Evolutionary conservation across 2,329 filamentous ascomycete species (phyloP).

Genomic region (Arthrinium puccinioides): DNA sequence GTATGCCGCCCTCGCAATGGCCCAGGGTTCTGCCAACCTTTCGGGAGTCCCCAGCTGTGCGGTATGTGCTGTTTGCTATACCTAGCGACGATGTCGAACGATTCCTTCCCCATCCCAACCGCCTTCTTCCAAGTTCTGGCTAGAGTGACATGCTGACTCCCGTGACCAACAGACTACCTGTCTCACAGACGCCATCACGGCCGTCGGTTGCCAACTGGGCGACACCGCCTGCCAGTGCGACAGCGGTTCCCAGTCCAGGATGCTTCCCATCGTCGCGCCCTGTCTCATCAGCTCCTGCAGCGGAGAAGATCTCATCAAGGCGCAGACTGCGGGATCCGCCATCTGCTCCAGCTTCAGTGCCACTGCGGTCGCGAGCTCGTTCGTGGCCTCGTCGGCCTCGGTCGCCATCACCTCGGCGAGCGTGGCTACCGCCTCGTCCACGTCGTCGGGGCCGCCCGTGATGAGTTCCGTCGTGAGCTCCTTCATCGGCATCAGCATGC

Average conservation of each 20-base stretch:
- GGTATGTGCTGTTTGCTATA: not conserved
- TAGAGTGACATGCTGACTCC: no score
- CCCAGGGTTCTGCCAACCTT: not conserved
- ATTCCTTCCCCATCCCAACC: not conserved
- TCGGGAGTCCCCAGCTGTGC: not conserved
- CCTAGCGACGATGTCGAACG: not conserved
- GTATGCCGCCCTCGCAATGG: not conserved
- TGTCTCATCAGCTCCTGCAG: not conserved
- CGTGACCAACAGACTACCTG: not conserved
- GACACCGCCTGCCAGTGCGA: slow-evolving; percentile 1
- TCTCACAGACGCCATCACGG: not conserved
- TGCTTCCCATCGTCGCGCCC: slow-evolving; percentile 1
- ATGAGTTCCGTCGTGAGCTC: not conserved
- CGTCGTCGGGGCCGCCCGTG: not conserved
- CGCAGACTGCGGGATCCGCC: not conserved
- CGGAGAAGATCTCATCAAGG: not conserved
- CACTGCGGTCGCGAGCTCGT: not conserved
- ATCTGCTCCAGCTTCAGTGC: not conserved
- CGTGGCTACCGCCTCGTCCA: not conserved
- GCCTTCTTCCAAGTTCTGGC: not conserved
- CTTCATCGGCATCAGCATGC: not conserved
- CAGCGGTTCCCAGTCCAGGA: not conserved
- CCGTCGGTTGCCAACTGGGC: not conserved
- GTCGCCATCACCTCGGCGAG: not conserved
- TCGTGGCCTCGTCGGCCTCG: not conserved